Conservation (phyloP, 2,329 filamentous ascomycete species). For the Samsoniella hepiali region DNA sequence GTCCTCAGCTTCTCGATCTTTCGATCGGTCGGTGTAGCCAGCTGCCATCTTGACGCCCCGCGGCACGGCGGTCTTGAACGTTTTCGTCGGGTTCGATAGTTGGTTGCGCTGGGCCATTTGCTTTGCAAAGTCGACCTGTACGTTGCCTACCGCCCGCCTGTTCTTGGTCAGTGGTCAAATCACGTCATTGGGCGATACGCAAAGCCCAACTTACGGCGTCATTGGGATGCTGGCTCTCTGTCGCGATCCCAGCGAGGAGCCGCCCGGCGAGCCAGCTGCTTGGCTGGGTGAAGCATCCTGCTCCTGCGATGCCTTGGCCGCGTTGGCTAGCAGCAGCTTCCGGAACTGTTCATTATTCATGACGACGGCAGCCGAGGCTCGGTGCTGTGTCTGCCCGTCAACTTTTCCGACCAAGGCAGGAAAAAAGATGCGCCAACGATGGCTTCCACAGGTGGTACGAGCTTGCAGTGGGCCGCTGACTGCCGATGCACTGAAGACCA, state of each 20-base stretch:
- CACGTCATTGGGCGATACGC: background rate
- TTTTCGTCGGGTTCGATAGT: conserved; percentile 58
- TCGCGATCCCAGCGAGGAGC: conserved; percentile 65
- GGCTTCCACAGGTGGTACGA: background rate
- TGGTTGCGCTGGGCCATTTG: conserved; percentile 75
- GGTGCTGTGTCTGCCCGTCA: background rate
- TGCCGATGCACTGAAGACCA: background rate
- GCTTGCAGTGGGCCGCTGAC: background rate
- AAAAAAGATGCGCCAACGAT: background rate
- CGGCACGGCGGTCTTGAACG: conserved; percentile 73
- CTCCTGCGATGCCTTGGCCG: conserved; percentile 38
- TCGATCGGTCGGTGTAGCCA: conserved; percentile 82
- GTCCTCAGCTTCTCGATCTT: conserved; percentile 54
- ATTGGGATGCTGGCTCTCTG: conserved; percentile 82
- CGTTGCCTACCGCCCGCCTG: conserved; percentile 60
- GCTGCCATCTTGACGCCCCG: conserved; percentile 76
- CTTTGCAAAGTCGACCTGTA: conserved; percentile 69
- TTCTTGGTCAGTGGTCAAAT: background rate
- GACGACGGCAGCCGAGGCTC: conserved; percentile 8
- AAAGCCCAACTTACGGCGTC: conserved; percentile 68
- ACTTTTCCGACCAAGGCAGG: background rate
- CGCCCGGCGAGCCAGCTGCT: conserved; percentile 26
- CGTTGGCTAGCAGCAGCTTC: conserved; percentile 61
- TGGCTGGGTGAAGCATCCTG: conserved; percentile 45
- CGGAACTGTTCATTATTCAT: conserved; percentile 99